Evolutionary conservation across 2,329 filamentous ascomycete genomes (phyloP).

Genomic region (Aphanocladium album): DNA sequence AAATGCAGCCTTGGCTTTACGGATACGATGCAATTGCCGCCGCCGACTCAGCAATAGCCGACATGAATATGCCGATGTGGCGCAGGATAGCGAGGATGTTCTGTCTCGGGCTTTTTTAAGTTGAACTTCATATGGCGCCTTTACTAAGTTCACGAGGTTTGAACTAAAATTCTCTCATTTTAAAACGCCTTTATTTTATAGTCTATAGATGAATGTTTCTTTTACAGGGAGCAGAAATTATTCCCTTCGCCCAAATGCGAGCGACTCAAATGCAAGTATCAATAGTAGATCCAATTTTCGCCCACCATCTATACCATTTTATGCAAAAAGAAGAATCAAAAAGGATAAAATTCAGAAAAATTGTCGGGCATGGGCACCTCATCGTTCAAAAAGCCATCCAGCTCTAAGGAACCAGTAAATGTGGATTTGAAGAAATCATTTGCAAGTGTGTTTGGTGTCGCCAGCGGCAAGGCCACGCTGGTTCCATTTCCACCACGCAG

Average conservation of each 20-base stretch:
- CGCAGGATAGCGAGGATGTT: not conserved
- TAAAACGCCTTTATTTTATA: not conserved
- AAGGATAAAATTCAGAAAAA: not conserved
- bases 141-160: no score
- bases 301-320: no score
- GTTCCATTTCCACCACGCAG: not conserved
- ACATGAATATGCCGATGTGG: not conserved
- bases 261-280: not conserved
- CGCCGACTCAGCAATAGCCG: not conserved
- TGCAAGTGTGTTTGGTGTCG: not conserved
- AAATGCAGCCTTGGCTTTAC: constrained; percentile 59
- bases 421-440: not conserved
- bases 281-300: no score
- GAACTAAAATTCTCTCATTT: not conserved
- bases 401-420: not conserved
- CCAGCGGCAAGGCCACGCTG: not conserved
- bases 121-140: not conserved
- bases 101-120: not conserved
- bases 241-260: no score
- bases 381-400: not conserved
- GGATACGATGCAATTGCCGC: constrained; percentile 50
- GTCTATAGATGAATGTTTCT: not conserved
- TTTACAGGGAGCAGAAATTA: no score
- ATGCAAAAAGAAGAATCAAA: not conserved
- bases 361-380: not conserved